Conservation (phyloP, 2,329 filamentous ascomycete genomes). For the Eutypa lata region DNA sequence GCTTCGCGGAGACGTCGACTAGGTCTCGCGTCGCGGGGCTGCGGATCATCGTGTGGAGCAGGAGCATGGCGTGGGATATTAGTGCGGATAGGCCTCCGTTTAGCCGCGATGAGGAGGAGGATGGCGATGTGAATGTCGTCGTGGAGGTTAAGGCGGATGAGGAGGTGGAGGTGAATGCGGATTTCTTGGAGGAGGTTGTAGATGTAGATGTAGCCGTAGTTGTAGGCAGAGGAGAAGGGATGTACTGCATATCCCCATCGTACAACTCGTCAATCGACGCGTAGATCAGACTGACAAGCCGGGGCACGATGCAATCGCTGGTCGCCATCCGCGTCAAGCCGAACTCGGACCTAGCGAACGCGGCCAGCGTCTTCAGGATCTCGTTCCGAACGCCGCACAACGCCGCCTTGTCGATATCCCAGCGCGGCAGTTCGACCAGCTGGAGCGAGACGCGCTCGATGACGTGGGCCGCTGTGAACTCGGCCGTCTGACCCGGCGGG, state of each 20-base stretch:
- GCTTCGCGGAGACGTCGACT: conserved; percentile 66
- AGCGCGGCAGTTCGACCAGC: conserved; percentile 54
- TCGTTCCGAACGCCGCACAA: conserved; percentile 42
- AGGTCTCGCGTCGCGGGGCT: conserved; percentile 41
- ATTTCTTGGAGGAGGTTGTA: neutral
- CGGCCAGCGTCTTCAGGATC: conserved; percentile 52
- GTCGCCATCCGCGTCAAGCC: conserved; percentile 63
- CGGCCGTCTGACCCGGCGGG: conserved; percentile 38
- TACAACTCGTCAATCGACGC: conserved; percentile 73
- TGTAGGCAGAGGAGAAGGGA: conserved; percentile 4
- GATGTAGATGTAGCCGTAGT: neutral
- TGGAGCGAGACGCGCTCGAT: conserved; percentile 63
- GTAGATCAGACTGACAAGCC: conserved; percentile 64
- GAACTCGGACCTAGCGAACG: conserved; percentile 60
- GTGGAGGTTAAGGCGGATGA: too few relatives aligned
- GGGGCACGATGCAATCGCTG: conserved; percentile 68
- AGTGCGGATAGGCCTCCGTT: conserved; percentile 22
- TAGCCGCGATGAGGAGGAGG: too few relatives aligned
- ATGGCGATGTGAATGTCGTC: too few relatives aligned
- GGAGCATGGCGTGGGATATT: conserved; percentile 44
- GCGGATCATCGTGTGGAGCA: conserved; percentile 53
- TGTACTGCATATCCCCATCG: conserved; percentile 47
- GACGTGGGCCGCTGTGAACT: conserved; percentile 43
- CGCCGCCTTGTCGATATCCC: conserved; percentile 37
- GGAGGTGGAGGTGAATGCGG: neutral